Conservation (phyloP, 352 stramenopile species). For the Globisporangium acanthophoron region DNA sequence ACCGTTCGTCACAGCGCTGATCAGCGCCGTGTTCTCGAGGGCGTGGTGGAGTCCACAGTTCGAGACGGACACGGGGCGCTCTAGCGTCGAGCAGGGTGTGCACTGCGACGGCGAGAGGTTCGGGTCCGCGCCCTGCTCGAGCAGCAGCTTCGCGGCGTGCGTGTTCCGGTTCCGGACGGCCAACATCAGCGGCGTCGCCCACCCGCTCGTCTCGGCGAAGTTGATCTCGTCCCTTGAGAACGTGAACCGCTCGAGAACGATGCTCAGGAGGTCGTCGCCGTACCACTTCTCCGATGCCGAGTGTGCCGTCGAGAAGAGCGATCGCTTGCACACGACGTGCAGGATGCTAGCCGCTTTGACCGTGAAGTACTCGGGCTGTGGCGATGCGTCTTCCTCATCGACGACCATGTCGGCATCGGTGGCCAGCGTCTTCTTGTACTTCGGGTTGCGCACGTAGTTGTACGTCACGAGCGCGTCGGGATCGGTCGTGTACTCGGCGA, state of each 20-base stretch:
- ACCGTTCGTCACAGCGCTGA: not conserved
- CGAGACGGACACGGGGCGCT: slow-evolving; percentile 5
- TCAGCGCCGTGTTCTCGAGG: slow-evolving; percentile 4
- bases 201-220: not conserved
- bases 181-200: not conserved
- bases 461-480: slow-evolving; percentile 28
- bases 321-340: not conserved
- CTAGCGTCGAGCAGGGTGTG: slow-evolving; percentile 19
- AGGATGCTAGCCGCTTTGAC: slow-evolving; percentile 3
- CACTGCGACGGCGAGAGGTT: slow-evolving; percentile 44
- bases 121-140: slow-evolving; percentile 29
- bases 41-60: slow-evolving; percentile 1
- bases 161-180: slow-evolving; percentile 12
- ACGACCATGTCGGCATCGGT: slow-evolving; percentile 1
- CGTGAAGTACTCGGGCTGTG: slow-evolving; percentile 1
- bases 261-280: slow-evolving; percentile 6
- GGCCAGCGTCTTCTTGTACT: slow-evolving; percentile 1
- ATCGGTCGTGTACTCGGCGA: slow-evolving; percentile 34
- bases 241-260: slow-evolving; percentile 6
- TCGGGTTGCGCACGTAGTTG: slow-evolving; percentile 1
- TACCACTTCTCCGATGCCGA: slow-evolving; percentile 1
- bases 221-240: slow-evolving; percentile 6
- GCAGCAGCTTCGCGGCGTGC: slow-evolving; percentile 28
- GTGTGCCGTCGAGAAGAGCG: not conserved
- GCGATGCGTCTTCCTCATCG: not conserved